Percentiles rank a stretch among this genome's conserved stretches.
Conservation (phyloP, 1,284 basidiomycete genomes). For the Inonotus obliquus region DNA sequence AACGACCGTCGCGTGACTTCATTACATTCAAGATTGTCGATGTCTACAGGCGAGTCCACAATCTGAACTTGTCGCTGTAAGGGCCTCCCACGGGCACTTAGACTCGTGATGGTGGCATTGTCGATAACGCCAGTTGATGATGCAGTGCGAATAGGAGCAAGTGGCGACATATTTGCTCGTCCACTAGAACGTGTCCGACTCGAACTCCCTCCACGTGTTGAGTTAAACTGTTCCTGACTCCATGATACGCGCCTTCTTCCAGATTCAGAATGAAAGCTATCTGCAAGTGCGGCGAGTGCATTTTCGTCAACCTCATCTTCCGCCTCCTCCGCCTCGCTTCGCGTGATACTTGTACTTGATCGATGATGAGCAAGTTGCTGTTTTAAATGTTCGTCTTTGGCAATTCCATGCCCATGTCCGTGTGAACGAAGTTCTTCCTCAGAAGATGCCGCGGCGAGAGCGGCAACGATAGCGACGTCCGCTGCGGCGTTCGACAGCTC, state of each 20-base stretch:
- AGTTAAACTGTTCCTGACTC: slow-evolving; percentile 49
- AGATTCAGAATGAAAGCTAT: slow-evolving; percentile 70
- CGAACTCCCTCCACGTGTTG: slow-evolving; percentile 11
- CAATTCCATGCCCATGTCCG: neutral
- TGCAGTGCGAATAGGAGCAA: slow-evolving; percentile 7
- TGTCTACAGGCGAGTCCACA: slow-evolving; percentile 14
- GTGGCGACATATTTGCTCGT: neutral
- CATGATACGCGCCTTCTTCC: slow-evolving; percentile 59
- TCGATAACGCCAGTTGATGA: neutral
- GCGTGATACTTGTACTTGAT: slow-evolving; percentile 9
- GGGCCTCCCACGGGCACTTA: neutral
- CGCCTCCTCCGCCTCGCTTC: slow-evolving; percentile 31
- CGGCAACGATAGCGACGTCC: slow-evolving; percentile 62
- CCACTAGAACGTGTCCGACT: slow-evolving; percentile 11
- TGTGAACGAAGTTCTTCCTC: slow-evolving; percentile 34
- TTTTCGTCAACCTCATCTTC: slow-evolving; percentile 50
- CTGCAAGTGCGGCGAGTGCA: slow-evolving; percentile 49
- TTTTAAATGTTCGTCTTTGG: neutral
- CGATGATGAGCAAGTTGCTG: slow-evolving; percentile 19
- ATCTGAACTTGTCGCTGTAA: slow-evolving; percentile 4
- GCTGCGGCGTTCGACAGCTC: slow-evolving; percentile 62
- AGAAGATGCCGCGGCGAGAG: slow-evolving; percentile 42
- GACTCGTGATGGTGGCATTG: neutral
- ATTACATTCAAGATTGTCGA: slow-evolving; percentile 7
- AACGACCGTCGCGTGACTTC: slow-evolving; percentile 25